Evolutionary conservation across 352 stramenopile species (phyloP).

Genomic region (Globisporangium polare): DNA sequence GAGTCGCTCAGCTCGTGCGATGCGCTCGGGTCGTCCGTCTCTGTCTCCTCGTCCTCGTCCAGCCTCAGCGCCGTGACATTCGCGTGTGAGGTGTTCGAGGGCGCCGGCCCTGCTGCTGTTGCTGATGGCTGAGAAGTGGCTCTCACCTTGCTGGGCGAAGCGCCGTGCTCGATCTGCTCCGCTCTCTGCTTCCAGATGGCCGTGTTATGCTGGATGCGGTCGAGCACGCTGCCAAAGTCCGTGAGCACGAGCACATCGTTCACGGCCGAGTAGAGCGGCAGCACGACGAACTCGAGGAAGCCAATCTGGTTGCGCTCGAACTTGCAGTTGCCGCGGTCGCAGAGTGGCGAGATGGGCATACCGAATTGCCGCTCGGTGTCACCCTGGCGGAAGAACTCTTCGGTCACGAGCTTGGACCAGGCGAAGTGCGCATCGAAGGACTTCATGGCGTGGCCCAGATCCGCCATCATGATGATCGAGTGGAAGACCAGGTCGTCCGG

Average conservation of each 20-base stretch:
- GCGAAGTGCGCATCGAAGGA: slow-evolving; percentile 48
- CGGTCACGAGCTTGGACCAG: slow-evolving; percentile 56
- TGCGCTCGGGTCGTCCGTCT: not conserved
- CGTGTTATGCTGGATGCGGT: slow-evolving; percentile 44
- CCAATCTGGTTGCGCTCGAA: slow-evolving; percentile 72
- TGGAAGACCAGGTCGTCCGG: slow-evolving; percentile 56
- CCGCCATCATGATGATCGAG: slow-evolving; percentile 75
- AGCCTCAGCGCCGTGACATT: not conserved
- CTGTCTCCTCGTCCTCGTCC: slow-evolving; percentile 3
- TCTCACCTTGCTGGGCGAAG: not conserved
- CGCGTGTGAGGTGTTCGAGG: not conserved
- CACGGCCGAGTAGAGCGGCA: slow-evolving; percentile 54
- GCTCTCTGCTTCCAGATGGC: slow-evolving; percentile 34
- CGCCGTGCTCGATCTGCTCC: slow-evolving; percentile 11
- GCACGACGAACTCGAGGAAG: slow-evolving; percentile 71
- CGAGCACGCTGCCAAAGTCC: slow-evolving; percentile 44
- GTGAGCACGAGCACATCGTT: slow-evolving; percentile 42
- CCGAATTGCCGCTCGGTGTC: slow-evolving; percentile 56
- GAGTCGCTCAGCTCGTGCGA: not conserved
- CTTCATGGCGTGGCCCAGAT: slow-evolving; percentile 66
- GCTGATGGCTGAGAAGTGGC: no score
- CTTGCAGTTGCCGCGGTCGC: slow-evolving; percentile 40
- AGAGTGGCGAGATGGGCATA: slow-evolving; percentile 59
- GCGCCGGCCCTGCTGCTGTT: no score
- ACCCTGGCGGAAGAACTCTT: slow-evolving; percentile 71